Percentiles rank a stretch among this genome's conserved stretches.
Conservation (phyloP, 2,329 filamentous ascomycete species). For the Hymenoscyphus fraxineus region DNA sequence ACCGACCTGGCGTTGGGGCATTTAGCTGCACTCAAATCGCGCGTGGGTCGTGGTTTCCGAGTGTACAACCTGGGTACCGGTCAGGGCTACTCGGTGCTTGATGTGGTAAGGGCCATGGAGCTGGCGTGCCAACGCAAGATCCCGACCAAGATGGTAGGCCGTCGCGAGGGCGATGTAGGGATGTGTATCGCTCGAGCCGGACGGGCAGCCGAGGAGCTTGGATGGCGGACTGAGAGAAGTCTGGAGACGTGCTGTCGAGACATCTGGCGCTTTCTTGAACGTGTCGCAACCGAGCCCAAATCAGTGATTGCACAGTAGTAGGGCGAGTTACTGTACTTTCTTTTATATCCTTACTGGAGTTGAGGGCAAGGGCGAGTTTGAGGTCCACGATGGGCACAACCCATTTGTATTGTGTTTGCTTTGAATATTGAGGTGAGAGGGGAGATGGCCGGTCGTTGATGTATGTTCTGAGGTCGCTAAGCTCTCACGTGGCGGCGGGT, state of each 20-base stretch:
- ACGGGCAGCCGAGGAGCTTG: conserved; percentile 41
- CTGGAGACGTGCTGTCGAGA: conserved; percentile 26
- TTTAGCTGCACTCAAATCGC: conserved; percentile 51
- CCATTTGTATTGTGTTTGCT: not conserved
- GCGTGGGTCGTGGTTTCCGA: conserved; percentile 36
- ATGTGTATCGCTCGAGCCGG: conserved; percentile 41
- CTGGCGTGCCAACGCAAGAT: conserved; percentile 37
- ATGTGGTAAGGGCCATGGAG: conserved; percentile 42
- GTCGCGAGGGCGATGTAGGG: conserved; percentile 44
- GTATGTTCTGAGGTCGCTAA: not conserved
- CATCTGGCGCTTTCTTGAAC: conserved; percentile 26
- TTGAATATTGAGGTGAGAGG: not conserved
- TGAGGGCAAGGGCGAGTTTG: not conserved
- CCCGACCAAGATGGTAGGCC: conserved; percentile 37
- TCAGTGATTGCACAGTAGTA: conserved; percentile 1
- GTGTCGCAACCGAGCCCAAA: conserved; percentile 7
- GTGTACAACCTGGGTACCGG: conserved; percentile 46
- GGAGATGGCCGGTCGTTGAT: not conserved
- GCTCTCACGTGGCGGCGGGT: not conserved
- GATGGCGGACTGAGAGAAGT: conserved; percentile 38
- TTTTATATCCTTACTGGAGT: not conserved
- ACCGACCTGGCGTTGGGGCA: conserved; percentile 62
- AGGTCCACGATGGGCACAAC: no score
- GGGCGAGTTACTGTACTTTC: not conserved
- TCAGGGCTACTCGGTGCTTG: conserved; percentile 43